A percentile compares a stretch with the other conserved stretches of the same genome.
These are phyloP conservation scores for Penicillium sp. DNA, from an alignment of 2,329 filamentous ascomycete species.

Conservation along the genomic window DNA sequence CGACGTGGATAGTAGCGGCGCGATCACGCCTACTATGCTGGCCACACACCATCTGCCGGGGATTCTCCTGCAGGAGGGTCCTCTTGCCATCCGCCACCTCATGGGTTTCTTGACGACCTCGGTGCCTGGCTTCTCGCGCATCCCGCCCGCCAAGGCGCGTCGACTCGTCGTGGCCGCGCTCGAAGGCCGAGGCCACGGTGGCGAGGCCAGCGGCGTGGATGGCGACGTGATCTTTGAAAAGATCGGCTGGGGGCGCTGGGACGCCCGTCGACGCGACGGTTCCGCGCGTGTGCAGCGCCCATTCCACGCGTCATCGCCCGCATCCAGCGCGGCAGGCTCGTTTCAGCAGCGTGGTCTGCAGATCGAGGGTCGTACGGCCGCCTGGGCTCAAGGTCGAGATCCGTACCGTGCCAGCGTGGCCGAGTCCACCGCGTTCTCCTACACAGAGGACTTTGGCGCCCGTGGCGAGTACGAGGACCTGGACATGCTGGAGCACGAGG, in stretches of 20 bases:
- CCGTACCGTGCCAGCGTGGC: slow-evolving; percentile 55
- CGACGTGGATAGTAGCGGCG: slow-evolving; percentile 65
- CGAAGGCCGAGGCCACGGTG: slow-evolving; percentile 64
- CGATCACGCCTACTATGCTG: slow-evolving; percentile 78
- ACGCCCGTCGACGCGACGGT: slow-evolving; percentile 69
- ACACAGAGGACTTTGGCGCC: slow-evolving; percentile 59
- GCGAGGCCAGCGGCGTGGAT: slow-evolving; percentile 47
- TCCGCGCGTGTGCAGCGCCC: slow-evolving; percentile 32
- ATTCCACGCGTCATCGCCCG: slow-evolving; percentile 44
- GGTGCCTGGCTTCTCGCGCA: slow-evolving; percentile 84
- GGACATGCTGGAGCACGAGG: slow-evolving; percentile 73
- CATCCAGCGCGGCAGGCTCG: slow-evolving; percentile 47
- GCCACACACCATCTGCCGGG: slow-evolving; percentile 85
- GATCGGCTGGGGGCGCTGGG: slow-evolving; percentile 96
- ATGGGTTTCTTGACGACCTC: slow-evolving; percentile 91
- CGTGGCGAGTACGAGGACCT: slow-evolving; percentile 44
- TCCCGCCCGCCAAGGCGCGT: slow-evolving; percentile 82
- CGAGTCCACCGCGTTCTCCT: slow-evolving; percentile 67
- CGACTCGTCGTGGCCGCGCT: slow-evolving; percentile 87
- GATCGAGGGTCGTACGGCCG: slow-evolving; percentile 38
- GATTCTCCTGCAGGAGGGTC: slow-evolving; percentile 83
- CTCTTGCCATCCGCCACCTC: slow-evolving; percentile 87
- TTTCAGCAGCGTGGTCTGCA: slow-evolving; percentile 45
- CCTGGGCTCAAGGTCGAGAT: slow-evolving; percentile 32
- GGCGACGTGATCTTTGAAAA: slow-evolving; percentile 70